Evolutionary conservation across 2,329 filamentous ascomycete species (phyloP).

Genomic region (Thelonectria blattea): DNA sequence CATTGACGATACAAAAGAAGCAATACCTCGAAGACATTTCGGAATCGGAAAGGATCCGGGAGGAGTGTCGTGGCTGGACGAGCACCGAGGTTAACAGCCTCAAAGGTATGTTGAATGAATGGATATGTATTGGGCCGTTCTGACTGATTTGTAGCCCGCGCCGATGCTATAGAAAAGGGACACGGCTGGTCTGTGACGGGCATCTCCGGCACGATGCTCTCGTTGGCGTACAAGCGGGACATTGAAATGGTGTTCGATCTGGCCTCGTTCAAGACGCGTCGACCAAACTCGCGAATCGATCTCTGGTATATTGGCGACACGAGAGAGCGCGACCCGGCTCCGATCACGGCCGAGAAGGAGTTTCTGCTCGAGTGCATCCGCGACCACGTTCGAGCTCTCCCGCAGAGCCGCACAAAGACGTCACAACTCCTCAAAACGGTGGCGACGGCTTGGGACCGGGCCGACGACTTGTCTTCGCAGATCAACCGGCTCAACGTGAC

Average conservation of each 20-base stretch:
- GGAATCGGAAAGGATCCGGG: conserved; percentile 81
- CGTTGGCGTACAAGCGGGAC: conserved; percentile 74
- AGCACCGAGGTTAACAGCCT: conserved; percentile 78
- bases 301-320: conserved; percentile 72
- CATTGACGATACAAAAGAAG: conserved; percentile 69
- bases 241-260: conserved; percentile 77
- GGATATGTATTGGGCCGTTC: not conserved
- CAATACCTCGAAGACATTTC: conserved; percentile 76
- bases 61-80: conserved; percentile 90
- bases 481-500: conserved; percentile 66
- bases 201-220: conserved; percentile 66
- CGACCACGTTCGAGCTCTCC: conserved; percentile 67
- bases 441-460: conserved; percentile 69
- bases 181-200: conserved; percentile 76
- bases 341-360: conserved; percentile 69
- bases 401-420: conserved; percentile 63
- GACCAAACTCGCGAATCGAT: conserved; percentile 64
- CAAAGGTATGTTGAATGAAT: conserved; percentile 64
- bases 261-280: conserved; percentile 59
- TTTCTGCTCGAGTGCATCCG: conserved; percentile 78
- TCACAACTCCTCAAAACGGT: conserved; percentile 65
- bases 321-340: conserved; percentile 58
- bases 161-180: conserved; percentile 68
- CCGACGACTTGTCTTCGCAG: conserved; percentile 63
- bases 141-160: conserved; percentile 60